Conservation (phyloP, 371 early-diverging fungal species). For the Rhizopus arrhizus region DNA sequence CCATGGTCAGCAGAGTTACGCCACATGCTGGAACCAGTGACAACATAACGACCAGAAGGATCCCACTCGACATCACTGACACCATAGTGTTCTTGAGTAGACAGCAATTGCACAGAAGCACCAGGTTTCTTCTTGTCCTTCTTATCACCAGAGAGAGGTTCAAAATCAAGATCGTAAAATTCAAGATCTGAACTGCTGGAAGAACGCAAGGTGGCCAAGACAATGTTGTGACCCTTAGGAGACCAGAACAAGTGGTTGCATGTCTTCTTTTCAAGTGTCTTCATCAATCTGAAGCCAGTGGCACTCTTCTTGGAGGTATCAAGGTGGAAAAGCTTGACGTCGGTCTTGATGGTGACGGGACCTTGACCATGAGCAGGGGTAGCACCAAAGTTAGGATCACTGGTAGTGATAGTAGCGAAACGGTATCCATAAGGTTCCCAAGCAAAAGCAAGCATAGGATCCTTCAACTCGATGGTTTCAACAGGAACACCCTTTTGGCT, state of each 20-base stretch:
- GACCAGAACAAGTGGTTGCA: constrained; percentile 91
- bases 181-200: constrained; percentile 82
- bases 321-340: constrained; percentile 83
- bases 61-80: constrained; percentile 97
- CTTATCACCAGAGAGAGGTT: constrained; percentile 51
- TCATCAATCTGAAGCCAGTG: constrained; percentile 71
- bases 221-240: constrained; percentile 92
- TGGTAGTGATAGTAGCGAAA: constrained; percentile 84
- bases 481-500: constrained; percentile 93
- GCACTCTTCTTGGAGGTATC: constrained; percentile 56
- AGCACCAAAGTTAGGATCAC: constrained; percentile 66
- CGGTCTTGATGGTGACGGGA: constrained; percentile 67
- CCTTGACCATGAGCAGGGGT: constrained; percentile 49
- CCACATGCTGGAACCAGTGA: constrained; percentile 88
- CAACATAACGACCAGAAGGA: constrained; percentile 94
- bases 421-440: constrained; percentile 93
- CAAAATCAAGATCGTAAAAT: constrained; percentile 92
- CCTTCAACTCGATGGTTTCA: constrained; percentile 91
- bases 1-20: constrained; percentile 83
- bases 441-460: constrained; percentile 78
- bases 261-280: constrained; percentile 72
- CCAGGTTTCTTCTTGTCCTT: constrained; percentile 58
- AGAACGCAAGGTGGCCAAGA: constrained; percentile 86
- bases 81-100: constrained; percentile 87
- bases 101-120: constrained; percentile 63